Evolutionary conservation across 495 filamentous ascomycete species (phyloP).

Genomic region (Hypoxylon trugodes): DNA sequence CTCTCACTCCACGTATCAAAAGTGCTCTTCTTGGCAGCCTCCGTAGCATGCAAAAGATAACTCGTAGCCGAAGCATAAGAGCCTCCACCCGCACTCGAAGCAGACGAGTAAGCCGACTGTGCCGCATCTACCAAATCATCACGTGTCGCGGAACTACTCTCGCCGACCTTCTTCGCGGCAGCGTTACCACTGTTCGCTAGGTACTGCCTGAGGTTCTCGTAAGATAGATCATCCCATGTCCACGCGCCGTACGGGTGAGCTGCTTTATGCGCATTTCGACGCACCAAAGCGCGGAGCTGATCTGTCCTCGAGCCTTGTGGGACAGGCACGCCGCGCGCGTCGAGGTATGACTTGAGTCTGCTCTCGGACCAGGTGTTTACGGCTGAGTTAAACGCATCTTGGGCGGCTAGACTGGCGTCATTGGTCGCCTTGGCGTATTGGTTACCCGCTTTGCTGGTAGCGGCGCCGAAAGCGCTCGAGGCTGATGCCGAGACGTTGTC

Average conservation of each 20-base stretch:
- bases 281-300: conserved; percentile 79
- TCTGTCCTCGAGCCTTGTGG: conserved; percentile 80
- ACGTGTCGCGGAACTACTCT: conserved; percentile 71
- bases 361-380: conserved; percentile 74
- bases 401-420: conserved; percentile 66
- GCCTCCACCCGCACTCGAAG: conserved; percentile 70
- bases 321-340: conserved; percentile 73
- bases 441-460: conserved; percentile 83
- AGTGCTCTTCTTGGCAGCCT: conserved; percentile 69
- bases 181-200: conserved; percentile 64
- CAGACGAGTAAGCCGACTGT: conserved; percentile 72
- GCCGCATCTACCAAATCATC: conserved; percentile 78
- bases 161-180: conserved; percentile 72
- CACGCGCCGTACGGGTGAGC: conserved; percentile 76
- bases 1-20: conserved; percentile 83
- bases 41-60: conserved; percentile 73
- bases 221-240: conserved; percentile 86
- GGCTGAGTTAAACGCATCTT: conserved; percentile 72
- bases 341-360: conserved; percentile 79
- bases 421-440: conserved; percentile 80
- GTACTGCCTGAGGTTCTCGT: conserved; percentile 78
- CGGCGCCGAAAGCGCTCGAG: conserved; percentile 75
- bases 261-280: conserved; percentile 76
- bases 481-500: conserved; percentile 70
- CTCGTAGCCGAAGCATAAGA: conserved; percentile 79